Base-by-base conservation (phyloP, 2,329 filamentous ascomycete species). In the Trichoderma sp. region DNA sequence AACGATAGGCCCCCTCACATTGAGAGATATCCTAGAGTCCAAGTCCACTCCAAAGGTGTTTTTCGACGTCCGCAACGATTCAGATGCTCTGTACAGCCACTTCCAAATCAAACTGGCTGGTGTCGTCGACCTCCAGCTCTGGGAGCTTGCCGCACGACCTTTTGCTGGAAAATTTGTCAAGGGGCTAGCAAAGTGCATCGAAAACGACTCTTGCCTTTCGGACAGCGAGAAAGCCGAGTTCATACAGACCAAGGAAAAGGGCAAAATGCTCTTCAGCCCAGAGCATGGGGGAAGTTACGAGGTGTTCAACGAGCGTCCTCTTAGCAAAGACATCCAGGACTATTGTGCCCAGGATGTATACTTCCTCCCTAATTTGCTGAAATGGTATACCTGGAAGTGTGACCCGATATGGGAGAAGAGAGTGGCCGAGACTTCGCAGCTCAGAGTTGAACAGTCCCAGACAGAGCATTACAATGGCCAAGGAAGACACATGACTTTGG, bases 21-120 rank as follows among this genome's bases (percentile, higher is more conserved):
- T 83, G 1, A 81, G 82, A 70, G 56, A 59, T 0, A 80, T 88
- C 11, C 74, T 88, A 0, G 83, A 88, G 74, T 81, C 78, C 0
- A 7, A 70, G 0, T 10, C 58, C 14, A 72, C 72, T 21, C 75
- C 77, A 0, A 89, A 89, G 71, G 83, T 84, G 35, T 81, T 89
- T 70, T 89, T 88, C 72, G 87, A 90, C 70, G 79, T 89, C 19
- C 84, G 86, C 2, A 86, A 85, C 71, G 86, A 88, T 72, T 86
- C 87, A 0, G 84, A 89, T 72, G 86, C 87, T 0, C 75, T 90
- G 0, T 87, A 79, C 73, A 74, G 55, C 56, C 83, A 81, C 40
- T 88, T 77, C 71, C 52, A 73, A 0, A 78, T 89, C 70, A 29
- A 68, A 0, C 72, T 89, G 0, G 69, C 72, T 0, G 82, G 84